Base-by-base conservation (phyloP, 257 asterid genomes). In the Fraxinus cuspidata region DNA sequence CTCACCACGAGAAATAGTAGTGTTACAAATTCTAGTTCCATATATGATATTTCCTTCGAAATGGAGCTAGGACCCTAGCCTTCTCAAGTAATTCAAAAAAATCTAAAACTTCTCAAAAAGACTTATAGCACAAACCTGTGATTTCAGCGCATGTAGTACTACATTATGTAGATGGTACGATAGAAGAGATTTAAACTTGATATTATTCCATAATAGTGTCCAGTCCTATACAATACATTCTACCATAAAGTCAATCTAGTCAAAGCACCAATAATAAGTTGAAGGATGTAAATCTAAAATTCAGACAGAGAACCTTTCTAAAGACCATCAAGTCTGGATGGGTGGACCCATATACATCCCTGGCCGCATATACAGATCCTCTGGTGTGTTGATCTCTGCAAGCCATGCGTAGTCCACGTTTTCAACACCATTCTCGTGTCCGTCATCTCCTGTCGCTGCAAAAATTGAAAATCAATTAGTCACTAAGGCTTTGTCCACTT, bases 371-470 rank as follows among this genome's bases (percentile, higher is more conserved):
- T 85, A 81, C 58, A 95, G 86, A 76, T 91, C 89, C 67, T 92
- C 98, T 1, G 99, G 97, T 28, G 97, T 87, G 72, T 82, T 88
- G 9, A 88, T 74, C 81, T 87, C 92, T 21, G 84, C 91, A 78
- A 95, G 92, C 98, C 99, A 95, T 9, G 98, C 98, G 49, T 90
- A 90, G 18, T 95, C 97, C 75, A 86, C 90, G 66, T 89, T 89
- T 42, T 85, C 79, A 12, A 56, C 31, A 58, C 28, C 75, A 72
- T 75, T 81, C 68, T 76, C 85, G 71, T 84, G 84, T 68, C 83
- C 86, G 23, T 88, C 18, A 3, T 42, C 66, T 58, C 70, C 88
- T 29, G 74, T 42, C 23, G 86, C 92, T 90, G 90, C 85, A 76
- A 60, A 79, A 75, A 51, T 51, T 38, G 29, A 78, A 63, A 38